These are phyloP conservation scores for Cubamyces lactineus DNA, from an alignment of 768 basidiomycete genomes.

Conservation along the genomic window DNA sequence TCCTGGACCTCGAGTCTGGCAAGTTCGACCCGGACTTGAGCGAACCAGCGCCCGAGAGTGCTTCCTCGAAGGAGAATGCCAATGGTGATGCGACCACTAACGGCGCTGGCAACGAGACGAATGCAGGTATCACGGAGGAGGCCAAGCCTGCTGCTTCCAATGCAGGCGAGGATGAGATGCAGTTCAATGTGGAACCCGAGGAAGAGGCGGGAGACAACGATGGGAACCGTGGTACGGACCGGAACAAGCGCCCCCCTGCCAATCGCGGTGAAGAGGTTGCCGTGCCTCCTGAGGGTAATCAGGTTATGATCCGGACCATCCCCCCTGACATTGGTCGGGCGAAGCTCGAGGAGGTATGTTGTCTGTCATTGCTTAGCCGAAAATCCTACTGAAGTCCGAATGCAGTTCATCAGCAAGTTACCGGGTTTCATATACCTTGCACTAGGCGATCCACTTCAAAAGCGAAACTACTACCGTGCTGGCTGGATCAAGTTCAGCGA, in stretches of 20 bases:
- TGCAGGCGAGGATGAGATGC: constrained; percentile 71
- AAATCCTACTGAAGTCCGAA: not conserved
- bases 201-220: constrained; percentile 72
- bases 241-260: constrained; percentile 54
- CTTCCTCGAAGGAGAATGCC: constrained; percentile 55
- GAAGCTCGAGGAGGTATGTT: constrained; percentile 84
- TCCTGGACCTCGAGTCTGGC: constrained; percentile 81
- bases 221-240: constrained; percentile 34
- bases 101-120: constrained; percentile 45
- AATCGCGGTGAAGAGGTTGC: constrained; percentile 72
- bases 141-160: constrained; percentile 42
- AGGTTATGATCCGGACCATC: constrained; percentile 94
- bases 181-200: constrained; percentile 70
- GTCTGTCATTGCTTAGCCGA: not conserved
- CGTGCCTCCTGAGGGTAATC: constrained; percentile 72
- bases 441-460: constrained; percentile 88
- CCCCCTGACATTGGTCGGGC: constrained; percentile 90
- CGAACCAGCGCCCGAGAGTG: constrained; percentile 56
- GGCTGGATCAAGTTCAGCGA: constrained; percentile 91
- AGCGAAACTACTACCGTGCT: constrained; percentile 91
- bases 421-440: constrained; percentile 89
- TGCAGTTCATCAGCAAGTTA: constrained; percentile 47
- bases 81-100: constrained; percentile 42
- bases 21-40: constrained; percentile 80
- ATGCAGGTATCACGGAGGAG: constrained; percentile 49